Percentiles rank a stretch among this genome's conserved stretches.
These are phyloP conservation scores for Ehretia macrophylla DNA, from an alignment of 257 asterid species.

Conservation along the genomic window DNA sequence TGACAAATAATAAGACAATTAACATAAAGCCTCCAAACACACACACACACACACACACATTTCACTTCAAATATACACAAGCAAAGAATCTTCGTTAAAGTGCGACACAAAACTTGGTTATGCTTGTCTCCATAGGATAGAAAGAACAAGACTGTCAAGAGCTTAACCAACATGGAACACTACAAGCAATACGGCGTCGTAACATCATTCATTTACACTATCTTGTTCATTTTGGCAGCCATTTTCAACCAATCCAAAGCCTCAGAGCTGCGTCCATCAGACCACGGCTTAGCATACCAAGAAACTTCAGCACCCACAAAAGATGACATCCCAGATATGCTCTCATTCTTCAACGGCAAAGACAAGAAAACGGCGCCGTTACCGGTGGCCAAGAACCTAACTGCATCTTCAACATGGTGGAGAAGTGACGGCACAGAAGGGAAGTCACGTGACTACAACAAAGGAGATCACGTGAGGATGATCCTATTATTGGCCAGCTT, in stretches of 20 bases:
- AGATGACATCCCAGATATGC: conserved; percentile 20
- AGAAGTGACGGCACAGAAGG: conserved; percentile 18
- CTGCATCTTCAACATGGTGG: conserved; percentile 36
- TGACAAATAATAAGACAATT: neutral
- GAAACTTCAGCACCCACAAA: conserved; percentile 13
- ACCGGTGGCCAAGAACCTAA: conserved; percentile 67
- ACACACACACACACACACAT: neutral
- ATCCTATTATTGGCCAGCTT: conserved; percentile 50
- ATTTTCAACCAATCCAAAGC: conserved; percentile 9
- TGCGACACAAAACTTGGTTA: neutral
- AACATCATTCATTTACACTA: neutral
- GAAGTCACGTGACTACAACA: conserved; percentile 24
- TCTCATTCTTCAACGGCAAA: conserved; percentile 41
- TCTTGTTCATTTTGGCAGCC: neutral
- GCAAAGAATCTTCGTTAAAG: neutral
- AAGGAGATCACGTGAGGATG: conserved; percentile 38
- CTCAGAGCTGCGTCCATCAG: conserved; percentile 53
- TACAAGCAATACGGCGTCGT: neutral
- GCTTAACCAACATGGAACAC: neutral
- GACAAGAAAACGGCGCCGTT: conserved; percentile 26
- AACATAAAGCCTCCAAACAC: neutral
- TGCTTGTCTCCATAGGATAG: neutral
- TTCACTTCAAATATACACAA: neutral
- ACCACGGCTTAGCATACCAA: conserved; percentile 41
- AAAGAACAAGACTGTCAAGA: too few relatives aligned